Conservation (phyloP, 148 eudicot genomes). For the Nepenthes gracilis region DNA sequence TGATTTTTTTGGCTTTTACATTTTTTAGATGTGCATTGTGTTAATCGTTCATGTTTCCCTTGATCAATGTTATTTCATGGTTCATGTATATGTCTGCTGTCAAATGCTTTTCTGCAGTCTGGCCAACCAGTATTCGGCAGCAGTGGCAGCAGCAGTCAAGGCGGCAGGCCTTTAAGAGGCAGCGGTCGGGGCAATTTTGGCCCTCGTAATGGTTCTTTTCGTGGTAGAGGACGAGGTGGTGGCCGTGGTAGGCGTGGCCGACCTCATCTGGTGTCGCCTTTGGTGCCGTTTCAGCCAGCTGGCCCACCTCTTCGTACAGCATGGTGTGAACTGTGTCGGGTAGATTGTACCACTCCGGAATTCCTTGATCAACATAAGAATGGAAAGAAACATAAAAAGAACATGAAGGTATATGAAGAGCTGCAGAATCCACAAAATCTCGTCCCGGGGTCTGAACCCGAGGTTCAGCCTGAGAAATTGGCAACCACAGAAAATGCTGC, state of each 20-base stretch:
- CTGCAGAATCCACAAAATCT: slow-evolving; percentile 16
- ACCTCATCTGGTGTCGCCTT: too few relatives aligned
- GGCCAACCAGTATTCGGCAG: slow-evolving; percentile 14
- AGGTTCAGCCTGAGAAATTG: slow-evolving; percentile 4
- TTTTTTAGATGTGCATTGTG: too few relatives aligned
- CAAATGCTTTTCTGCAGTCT: slow-evolving; percentile 22
- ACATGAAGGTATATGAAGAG: slow-evolving; percentile 41
- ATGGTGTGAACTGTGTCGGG: slow-evolving; percentile 64
- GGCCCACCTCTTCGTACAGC: slow-evolving; percentile 15
- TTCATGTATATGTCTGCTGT: too few relatives aligned
- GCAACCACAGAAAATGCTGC: slow-evolving; percentile 5
- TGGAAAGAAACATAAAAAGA: slow-evolving; percentile 55
- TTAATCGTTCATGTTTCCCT: background rate
- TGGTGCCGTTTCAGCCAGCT: too few relatives aligned
- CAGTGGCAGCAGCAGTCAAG: slow-evolving; percentile 2
- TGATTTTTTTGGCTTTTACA: too few relatives aligned
- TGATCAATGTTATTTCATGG: background rate
- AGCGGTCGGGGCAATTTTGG: slow-evolving; percentile 24
- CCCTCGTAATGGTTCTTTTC: slow-evolving; percentile 5
- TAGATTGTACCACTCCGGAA: slow-evolving; percentile 57
- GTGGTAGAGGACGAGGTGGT: slow-evolving; percentile 46
- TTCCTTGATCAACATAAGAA: slow-evolving; percentile 63
- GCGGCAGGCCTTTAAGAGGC: slow-evolving; percentile 27
- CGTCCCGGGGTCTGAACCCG: slow-evolving; percentile 12
- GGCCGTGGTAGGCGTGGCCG: slow-evolving; percentile 21